Evolutionary conservation across 352 stramenopile genomes (phyloP).

Genomic region (Phytophthora lateralis): DNA sequence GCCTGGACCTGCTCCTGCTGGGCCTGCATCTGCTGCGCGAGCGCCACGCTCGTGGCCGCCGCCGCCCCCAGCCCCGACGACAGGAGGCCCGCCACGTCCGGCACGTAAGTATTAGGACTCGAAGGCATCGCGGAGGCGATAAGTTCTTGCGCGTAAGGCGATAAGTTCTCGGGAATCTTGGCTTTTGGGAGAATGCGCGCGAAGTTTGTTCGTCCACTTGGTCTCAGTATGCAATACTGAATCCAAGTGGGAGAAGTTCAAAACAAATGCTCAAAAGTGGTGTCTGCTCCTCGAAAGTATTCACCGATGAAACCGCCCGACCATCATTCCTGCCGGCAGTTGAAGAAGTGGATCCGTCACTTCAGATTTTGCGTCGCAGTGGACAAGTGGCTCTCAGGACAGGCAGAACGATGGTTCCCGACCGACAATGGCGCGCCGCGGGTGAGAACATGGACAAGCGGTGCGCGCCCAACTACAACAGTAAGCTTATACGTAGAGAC

Average conservation of each 20-base stretch:
- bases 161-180: constrained; percentile 63
- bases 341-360: constrained; percentile 4
- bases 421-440: constrained; percentile 63
- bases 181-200: constrained; percentile 35
- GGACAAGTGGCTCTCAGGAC: neutral
- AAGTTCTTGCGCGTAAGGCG: constrained; percentile 41
- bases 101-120: constrained; percentile 81
- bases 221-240: neutral
- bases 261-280: neutral
- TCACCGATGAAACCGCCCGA: neutral
- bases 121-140: constrained; percentile 54
- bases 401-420: constrained; percentile 56
- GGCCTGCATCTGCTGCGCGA: constrained; percentile 39
- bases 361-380: constrained; percentile 6
- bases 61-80: constrained; percentile 14
- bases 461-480: constrained; percentile 19
- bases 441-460: constrained; percentile 83
- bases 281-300: neutral
- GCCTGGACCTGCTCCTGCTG: constrained; percentile 31
- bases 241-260: neutral
- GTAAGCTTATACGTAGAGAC: neutral
- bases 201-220: neutral
- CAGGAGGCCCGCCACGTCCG: constrained; percentile 29
- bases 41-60: constrained; percentile 26
- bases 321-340: constrained; percentile 20